A percentile compares a stretch with the other conserved stretches of the same genome.
Conservation (phyloP, 2,329 filamentous ascomycete species). For the Fusarium incarnatum region DNA sequence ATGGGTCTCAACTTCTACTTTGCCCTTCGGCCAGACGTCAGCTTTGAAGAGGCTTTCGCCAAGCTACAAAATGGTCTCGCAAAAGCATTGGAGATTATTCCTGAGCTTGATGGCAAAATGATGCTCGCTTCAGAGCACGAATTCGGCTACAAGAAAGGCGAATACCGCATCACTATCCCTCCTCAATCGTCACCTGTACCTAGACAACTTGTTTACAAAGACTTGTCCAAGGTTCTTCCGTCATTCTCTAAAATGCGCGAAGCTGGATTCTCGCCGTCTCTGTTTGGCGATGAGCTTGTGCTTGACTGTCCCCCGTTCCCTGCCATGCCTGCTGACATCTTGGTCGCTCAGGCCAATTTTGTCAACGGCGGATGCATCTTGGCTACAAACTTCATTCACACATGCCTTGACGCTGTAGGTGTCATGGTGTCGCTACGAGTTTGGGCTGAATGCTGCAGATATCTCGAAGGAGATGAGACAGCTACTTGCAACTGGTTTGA, state of each 20-base stretch:
- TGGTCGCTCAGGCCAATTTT: slow-evolving; percentile 13
- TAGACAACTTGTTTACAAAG: background rate
- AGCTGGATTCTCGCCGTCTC: background rate
- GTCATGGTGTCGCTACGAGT: background rate
- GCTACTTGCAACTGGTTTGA: slow-evolving; percentile 9
- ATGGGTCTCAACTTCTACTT: slow-evolving; percentile 23
- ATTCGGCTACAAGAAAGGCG: slow-evolving; percentile 9
- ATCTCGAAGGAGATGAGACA: background rate
- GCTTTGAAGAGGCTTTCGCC: background rate
- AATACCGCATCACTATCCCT: slow-evolving; percentile 4
- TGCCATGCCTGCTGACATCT: background rate
- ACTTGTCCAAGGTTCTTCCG: slow-evolving; percentile 1
- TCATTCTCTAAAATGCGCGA: slow-evolving; percentile 1
- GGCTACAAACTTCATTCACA: slow-evolving; percentile 11
- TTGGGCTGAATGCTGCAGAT: slow-evolving; percentile 18
- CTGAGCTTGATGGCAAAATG: slow-evolving; percentile 12
- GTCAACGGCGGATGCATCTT: background rate
- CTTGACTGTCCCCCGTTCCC: background rate
- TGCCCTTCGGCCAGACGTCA: background rate
- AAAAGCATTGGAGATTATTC: slow-evolving; percentile 2
- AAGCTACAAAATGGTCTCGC: background rate
- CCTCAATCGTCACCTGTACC: background rate
- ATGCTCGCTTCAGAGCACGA: slow-evolving; percentile 12
- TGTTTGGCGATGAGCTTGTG: background rate
- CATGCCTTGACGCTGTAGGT: slow-evolving; percentile 5